Evolutionary conservation across 495 filamentous ascomycete species (phyloP).

Genomic region (Tuber indicum): DNA sequence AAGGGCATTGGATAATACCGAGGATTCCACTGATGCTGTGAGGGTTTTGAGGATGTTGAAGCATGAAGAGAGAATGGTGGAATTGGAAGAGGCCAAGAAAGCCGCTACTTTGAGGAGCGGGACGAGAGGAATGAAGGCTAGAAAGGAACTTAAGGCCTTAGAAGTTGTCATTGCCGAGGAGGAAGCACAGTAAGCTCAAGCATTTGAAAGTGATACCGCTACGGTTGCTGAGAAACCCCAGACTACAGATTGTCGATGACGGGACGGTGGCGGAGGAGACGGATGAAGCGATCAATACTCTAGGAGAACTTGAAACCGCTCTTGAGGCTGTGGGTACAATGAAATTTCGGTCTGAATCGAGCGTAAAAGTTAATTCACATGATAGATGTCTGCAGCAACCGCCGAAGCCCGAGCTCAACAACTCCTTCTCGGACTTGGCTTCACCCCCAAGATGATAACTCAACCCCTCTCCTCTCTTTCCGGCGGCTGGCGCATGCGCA

Average conservation of each 20-base stretch:
- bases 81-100: slow-evolving; percentile 61
- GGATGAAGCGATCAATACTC: slow-evolving; percentile 55
- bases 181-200: slow-evolving; percentile 47
- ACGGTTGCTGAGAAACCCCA: slow-evolving; percentile 11
- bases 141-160: slow-evolving; percentile 60
- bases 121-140: slow-evolving; percentile 61
- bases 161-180: slow-evolving; percentile 59
- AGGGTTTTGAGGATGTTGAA: slow-evolving; percentile 55
- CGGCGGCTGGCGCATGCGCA: slow-evolving; percentile 74
- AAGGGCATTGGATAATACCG: slow-evolving; percentile 46
- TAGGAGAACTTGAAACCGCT: slow-evolving; percentile 58
- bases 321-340: slow-evolving; percentile 50
- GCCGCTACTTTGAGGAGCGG: slow-evolving; percentile 67
- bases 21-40: slow-evolving; percentile 53
- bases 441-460: slow-evolving; percentile 54
- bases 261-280: slow-evolving; percentile 55
- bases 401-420: slow-evolving; percentile 56
- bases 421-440: slow-evolving; percentile 64
- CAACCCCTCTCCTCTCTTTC: slow-evolving; percentile 60
- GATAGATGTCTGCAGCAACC: slow-evolving; percentile 46
- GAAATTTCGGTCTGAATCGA: slow-evolving; percentile 35
- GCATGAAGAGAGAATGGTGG: slow-evolving; percentile 54
- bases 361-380: not conserved
- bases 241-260: slow-evolving; percentile 48
- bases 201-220: slow-evolving; percentile 43